These are phyloP conservation scores for Penicilliopsis zonata DNA, from an alignment of 495 filamentous ascomycete genomes.

Conservation along the genomic window DNA sequence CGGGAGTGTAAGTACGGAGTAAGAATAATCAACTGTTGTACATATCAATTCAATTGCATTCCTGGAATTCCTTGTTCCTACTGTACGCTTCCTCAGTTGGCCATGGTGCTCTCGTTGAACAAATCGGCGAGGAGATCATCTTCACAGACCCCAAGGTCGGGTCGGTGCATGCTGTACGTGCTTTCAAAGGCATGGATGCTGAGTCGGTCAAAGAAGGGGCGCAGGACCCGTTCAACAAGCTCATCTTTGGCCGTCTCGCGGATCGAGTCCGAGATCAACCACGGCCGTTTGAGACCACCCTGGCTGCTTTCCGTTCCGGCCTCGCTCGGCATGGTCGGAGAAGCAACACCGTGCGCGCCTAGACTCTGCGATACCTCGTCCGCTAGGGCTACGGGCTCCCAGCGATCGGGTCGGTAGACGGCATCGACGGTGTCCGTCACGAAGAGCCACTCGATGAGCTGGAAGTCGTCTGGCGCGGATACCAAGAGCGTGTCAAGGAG, in stretches of 20 bases:
- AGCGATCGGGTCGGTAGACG: constrained; percentile 69
- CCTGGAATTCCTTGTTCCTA: too few species aligned
- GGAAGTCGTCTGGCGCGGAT: constrained; percentile 89
- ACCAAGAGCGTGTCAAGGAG: constrained; percentile 76
- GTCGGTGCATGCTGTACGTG: constrained; percentile 69
- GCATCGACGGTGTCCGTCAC: constrained; percentile 95
- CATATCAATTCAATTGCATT: too few species aligned
- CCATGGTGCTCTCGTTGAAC: constrained; percentile 62
- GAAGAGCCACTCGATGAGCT: constrained; percentile 92
- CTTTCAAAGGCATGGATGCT: constrained; percentile 89
- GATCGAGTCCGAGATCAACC: constrained; percentile 31
- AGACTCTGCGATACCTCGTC: constrained; percentile 80
- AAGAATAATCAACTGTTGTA: too few species aligned
- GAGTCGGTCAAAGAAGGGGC: constrained; percentile 82
- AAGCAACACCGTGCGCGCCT: constrained; percentile 33
- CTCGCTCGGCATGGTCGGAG: constrained; percentile 19
- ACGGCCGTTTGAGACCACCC: constrained; percentile 22
- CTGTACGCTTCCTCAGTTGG: constrained; percentile 13
- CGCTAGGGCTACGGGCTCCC: constrained; percentile 63
- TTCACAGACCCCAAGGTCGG: constrained; percentile 58
- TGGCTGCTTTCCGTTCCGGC: constrained; percentile 21
- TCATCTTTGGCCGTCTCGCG: constrained; percentile 50
- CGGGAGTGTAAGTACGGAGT: too few species aligned
- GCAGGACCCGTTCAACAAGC: constrained; percentile 59
- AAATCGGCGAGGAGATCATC: constrained; percentile 64